phyloP scores from a whole-genome alignment of 768 basidiomycete species.

The Amanita jacksonii region DNA sequence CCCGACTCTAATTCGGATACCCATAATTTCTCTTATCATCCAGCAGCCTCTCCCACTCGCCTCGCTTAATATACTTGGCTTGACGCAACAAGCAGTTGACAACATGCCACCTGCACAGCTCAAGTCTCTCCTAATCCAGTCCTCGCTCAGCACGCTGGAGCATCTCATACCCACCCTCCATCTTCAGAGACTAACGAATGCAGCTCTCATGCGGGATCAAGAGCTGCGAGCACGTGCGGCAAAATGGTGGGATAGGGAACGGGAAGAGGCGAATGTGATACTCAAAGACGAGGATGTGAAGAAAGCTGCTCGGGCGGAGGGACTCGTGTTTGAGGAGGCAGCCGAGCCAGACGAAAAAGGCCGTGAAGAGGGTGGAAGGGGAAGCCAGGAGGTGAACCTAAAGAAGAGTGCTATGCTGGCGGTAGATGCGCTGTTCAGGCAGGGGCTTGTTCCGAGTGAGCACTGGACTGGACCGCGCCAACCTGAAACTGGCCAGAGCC shows the following conservation, averaged over 20 bases:
- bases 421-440: slow-evolving; percentile 21
- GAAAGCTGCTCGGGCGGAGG: slow-evolving; percentile 34
- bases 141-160: slow-evolving; percentile 24
- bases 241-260: slow-evolving; percentile 51
- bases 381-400: slow-evolving; percentile 17
- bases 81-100: slow-evolving; percentile 9
- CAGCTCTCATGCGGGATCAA: slow-evolving; percentile 46
- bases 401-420: slow-evolving; percentile 24
- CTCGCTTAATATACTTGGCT: slow-evolving; percentile 14
- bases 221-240: slow-evolving; percentile 34
- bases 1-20: slow-evolving; percentile 21
- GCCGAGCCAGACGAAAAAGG: slow-evolving; percentile 4
- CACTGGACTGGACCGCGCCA: slow-evolving; percentile 16
- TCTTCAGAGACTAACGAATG: slow-evolving; percentile 46
- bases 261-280: slow-evolving; percentile 40
- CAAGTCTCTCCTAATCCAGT: slow-evolving; percentile 15
- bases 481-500: too few species aligned
- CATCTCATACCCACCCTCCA: slow-evolving; percentile 38
- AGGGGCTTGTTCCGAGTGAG: slow-evolving; percentile 21
- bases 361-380: slow-evolving; percentile 9
- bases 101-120: slow-evolving; percentile 18
- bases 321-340: slow-evolving; percentile 28
- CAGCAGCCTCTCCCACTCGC: slow-evolving; percentile 14
- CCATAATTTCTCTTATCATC: slow-evolving; percentile 20
- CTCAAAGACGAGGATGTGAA: slow-evolving; percentile 39